A percentile compares a stretch with the other conserved stretches of the same genome.
These are phyloP conservation scores for Penicillium sp. DNA, from an alignment of 2,329 filamentous ascomycete genomes.

Conservation along the genomic window DNA sequence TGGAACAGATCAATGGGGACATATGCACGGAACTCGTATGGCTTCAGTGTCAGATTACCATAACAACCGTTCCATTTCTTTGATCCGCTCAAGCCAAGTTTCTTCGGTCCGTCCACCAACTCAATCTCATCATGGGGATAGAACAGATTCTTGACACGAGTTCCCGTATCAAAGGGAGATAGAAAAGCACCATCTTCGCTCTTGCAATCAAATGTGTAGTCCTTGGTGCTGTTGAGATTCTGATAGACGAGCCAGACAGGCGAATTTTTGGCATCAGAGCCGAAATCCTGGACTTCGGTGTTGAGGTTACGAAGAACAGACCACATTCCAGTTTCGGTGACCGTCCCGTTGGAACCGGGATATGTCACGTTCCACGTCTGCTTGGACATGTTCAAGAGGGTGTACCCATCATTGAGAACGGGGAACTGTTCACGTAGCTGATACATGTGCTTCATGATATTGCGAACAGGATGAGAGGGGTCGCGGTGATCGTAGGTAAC, in stretches of 20 bases:
- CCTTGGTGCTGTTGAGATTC: slow-evolving; percentile 54
- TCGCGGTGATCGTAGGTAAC: slow-evolving; percentile 68
- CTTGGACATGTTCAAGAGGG: slow-evolving; percentile 61
- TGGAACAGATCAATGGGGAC: slow-evolving; percentile 60
- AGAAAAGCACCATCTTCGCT: slow-evolving; percentile 57
- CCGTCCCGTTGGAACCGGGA: slow-evolving; percentile 59
- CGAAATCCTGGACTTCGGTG: slow-evolving; percentile 58
- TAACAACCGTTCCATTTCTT: slow-evolving; percentile 62
- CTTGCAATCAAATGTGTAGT: slow-evolving; percentile 64
- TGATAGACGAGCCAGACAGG: slow-evolving; percentile 54
- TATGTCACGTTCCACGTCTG: slow-evolving; percentile 57
- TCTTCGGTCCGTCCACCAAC: slow-evolving; percentile 53
- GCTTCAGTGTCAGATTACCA: slow-evolving; percentile 57
- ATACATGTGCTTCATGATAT: slow-evolving; percentile 66
- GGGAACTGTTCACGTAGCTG: slow-evolving; percentile 64
- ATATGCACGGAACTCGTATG: slow-evolving; percentile 66
- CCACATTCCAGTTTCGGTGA: slow-evolving; percentile 66
- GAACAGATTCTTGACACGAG: slow-evolving; percentile 67
- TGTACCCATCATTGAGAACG: slow-evolving; percentile 65
- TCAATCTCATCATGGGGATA: slow-evolving; percentile 63
- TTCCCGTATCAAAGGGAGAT: slow-evolving; percentile 60
- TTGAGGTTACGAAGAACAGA: slow-evolving; percentile 61
- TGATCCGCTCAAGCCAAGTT: slow-evolving; percentile 56
- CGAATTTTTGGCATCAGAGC: slow-evolving; percentile 48
- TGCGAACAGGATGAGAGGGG: slow-evolving; percentile 65